Conservation (phyloP, 805 yeast genomes). For the Saccharomycopsis amapae region DNA sequence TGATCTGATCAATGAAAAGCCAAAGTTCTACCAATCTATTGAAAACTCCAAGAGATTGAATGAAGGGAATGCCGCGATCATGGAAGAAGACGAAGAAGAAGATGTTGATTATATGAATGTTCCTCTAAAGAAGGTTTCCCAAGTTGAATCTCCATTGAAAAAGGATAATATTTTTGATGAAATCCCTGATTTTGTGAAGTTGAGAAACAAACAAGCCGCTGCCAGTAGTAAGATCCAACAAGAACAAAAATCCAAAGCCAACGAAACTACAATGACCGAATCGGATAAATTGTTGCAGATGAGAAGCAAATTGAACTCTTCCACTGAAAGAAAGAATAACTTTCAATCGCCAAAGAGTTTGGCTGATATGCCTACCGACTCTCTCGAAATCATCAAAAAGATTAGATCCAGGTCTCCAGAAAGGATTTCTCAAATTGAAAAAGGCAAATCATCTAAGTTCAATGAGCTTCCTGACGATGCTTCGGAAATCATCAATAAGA, state of each 20-base stretch:
- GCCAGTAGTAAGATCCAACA: background rate
- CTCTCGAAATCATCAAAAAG: slow-evolving; percentile 19
- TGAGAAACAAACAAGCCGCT: slow-evolving; percentile 11
- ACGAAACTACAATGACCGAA: background rate
- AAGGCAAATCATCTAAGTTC: background rate
- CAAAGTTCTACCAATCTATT: slow-evolving; percentile 15
- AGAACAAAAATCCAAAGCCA: background rate
- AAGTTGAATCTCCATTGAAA: slow-evolving; percentile 13
- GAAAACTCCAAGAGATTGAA: background rate
- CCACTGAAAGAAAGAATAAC: slow-evolving; percentile 1
- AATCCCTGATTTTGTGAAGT: slow-evolving; percentile 19
- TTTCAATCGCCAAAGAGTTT: background rate
- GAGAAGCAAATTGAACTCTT: slow-evolving; percentile 2
- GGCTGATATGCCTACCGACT: slow-evolving; percentile 18
- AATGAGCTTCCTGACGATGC: slow-evolving; percentile 20
- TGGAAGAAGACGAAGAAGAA: slow-evolving; percentile 3
- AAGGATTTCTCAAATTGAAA: slow-evolving; percentile 9
- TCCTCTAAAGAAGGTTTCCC: slow-evolving; percentile 9
- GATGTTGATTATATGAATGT: slow-evolving; percentile 3
- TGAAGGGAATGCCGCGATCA: background rate
- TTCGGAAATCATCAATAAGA: slow-evolving; percentile 19
- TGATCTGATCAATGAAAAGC: slow-evolving; percentile 15
- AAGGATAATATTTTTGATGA: slow-evolving; percentile 20
- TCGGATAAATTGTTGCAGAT: background rate
- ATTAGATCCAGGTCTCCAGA: slow-evolving; percentile 20